phyloP scores from a whole-genome alignment of 1,139 yeast genomes.

The Taphrina communis region DNA sequence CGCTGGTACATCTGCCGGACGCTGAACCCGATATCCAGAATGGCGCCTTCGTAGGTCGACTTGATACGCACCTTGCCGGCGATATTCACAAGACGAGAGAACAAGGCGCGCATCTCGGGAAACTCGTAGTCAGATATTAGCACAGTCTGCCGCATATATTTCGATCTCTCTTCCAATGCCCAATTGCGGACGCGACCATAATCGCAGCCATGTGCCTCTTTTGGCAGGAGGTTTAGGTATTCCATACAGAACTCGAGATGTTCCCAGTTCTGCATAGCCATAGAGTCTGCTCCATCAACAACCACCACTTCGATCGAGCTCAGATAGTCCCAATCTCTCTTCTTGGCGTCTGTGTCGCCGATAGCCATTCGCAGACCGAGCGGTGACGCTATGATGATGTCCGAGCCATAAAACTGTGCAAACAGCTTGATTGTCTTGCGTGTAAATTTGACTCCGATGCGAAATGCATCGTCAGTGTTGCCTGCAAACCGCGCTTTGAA shows the following conservation, averaged over 20 bases:
- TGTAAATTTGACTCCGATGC: conserved; percentile 85
- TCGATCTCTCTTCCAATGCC: conserved; percentile 86
- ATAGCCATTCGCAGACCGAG: conserved; percentile 83
- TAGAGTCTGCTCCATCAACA: conserved; percentile 82
- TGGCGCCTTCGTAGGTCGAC: conserved; percentile 51
- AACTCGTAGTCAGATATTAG: conserved; percentile 74
- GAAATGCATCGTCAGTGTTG: conserved; percentile 88
- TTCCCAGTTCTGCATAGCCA: conserved; percentile 93
- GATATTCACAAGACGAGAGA: conserved; percentile 65
- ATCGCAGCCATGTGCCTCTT: conserved; percentile 80
- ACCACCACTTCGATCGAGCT: conserved; percentile 84
- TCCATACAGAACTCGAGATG: conserved; percentile 73
- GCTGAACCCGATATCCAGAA: conserved; percentile 55
- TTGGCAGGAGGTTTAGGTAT: conserved; percentile 76
- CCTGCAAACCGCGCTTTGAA: conserved; percentile 83
- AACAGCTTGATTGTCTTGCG: conserved; percentile 83
- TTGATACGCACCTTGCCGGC: conserved; percentile 70
- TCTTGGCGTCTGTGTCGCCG: conserved; percentile 56
- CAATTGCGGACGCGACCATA: conserved; percentile 91
- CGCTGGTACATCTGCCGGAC: conserved; percentile 50
- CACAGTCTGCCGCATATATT: conserved; percentile 74
- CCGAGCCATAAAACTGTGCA: conserved; percentile 83
- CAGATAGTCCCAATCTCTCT: conserved; percentile 67
- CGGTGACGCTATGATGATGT: conserved; percentile 88
- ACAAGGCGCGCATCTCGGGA: conserved; percentile 75